Conservation (phyloP, 2,329 filamentous ascomycete species). For the Penicillium janthinellum region DNA sequence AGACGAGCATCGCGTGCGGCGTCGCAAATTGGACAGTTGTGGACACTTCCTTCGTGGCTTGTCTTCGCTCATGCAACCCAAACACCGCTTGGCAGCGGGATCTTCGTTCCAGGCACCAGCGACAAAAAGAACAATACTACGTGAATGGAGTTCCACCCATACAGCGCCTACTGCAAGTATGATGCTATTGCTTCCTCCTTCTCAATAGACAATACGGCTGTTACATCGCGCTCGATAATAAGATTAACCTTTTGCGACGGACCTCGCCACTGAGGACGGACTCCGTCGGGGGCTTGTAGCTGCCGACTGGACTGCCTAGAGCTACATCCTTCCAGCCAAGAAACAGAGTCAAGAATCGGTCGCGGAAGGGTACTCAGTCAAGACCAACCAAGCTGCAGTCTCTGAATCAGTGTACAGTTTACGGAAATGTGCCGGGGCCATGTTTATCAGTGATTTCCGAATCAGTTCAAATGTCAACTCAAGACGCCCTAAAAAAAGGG, state of each 20-base stretch:
- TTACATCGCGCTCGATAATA: not conserved
- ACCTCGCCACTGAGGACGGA: not conserved
- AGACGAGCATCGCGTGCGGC: slow-evolving; percentile 7
- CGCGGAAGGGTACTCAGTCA: not conserved
- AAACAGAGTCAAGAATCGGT: not conserved
- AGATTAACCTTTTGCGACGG: not conserved
- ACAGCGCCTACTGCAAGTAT: too few species aligned
- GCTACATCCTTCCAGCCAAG: not conserved
- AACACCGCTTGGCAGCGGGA: not conserved
- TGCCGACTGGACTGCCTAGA: not conserved
- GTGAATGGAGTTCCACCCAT: too few species aligned
- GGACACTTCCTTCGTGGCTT: not conserved
- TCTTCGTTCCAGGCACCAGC: not conserved
- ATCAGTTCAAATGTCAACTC: not conserved
- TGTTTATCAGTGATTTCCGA: slow-evolving; percentile 6
- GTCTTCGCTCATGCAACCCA: not conserved
- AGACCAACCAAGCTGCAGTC: not conserved
- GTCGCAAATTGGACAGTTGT: not conserved
- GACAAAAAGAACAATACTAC: not conserved
- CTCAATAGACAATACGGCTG: not conserved
- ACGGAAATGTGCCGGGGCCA: not conserved
- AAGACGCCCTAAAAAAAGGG: slow-evolving; percentile 9
- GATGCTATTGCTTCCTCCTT: not conserved
- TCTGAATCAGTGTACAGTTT: not conserved
- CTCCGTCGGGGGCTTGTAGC: not conserved